Evolutionary conservation across 352 stramenopile genomes (phyloP).

Genomic region (Phytophthora megakarya): DNA sequence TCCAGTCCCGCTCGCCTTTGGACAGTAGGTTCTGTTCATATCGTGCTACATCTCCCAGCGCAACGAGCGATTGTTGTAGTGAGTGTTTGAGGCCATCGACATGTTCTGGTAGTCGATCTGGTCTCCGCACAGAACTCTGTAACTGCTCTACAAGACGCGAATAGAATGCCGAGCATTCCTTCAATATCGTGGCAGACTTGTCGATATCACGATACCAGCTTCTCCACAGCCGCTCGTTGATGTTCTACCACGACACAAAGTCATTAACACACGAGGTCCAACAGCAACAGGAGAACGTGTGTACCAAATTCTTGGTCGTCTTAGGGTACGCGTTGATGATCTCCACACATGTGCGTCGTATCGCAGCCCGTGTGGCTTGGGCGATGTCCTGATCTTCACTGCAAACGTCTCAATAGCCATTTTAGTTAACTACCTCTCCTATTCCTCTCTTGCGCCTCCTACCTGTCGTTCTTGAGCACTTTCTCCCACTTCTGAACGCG

Average conservation of each 20-base stretch:
- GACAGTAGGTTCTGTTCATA: slow-evolving; percentile 42
- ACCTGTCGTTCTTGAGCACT: slow-evolving; percentile 21
- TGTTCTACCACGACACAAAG: slow-evolving; percentile 31
- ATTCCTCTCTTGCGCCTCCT: neutral
- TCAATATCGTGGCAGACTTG: slow-evolving; percentile 21
- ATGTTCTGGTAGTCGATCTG: slow-evolving; percentile 6
- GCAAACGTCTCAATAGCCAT: neutral
- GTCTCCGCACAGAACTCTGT: slow-evolving; percentile 14
- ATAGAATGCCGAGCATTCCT: slow-evolving; percentile 37
- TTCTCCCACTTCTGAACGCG: slow-evolving; percentile 28
- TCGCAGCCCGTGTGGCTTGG: slow-evolving; percentile 5
- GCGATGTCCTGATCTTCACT: slow-evolving; percentile 16
- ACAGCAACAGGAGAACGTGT: neutral
- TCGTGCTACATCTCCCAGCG: slow-evolving; percentile 51
- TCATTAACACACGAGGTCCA: slow-evolving; percentile 3
- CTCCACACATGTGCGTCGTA: slow-evolving; percentile 44
- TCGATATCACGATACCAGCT: slow-evolving; percentile 69
- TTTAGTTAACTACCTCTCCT: neutral
- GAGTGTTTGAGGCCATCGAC: slow-evolving; percentile 35
- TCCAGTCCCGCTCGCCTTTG: slow-evolving; percentile 35
- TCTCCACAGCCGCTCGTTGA: slow-evolving; percentile 65
- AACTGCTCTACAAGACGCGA: slow-evolving; percentile 25
- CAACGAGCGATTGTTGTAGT: slow-evolving; percentile 52
- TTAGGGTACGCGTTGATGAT: slow-evolving; percentile 44
- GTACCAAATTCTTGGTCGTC: slow-evolving; percentile 43